phyloP scores from a whole-genome alignment of 495 filamentous ascomycete species.

The Annulohypoxylon stygium region DNA sequence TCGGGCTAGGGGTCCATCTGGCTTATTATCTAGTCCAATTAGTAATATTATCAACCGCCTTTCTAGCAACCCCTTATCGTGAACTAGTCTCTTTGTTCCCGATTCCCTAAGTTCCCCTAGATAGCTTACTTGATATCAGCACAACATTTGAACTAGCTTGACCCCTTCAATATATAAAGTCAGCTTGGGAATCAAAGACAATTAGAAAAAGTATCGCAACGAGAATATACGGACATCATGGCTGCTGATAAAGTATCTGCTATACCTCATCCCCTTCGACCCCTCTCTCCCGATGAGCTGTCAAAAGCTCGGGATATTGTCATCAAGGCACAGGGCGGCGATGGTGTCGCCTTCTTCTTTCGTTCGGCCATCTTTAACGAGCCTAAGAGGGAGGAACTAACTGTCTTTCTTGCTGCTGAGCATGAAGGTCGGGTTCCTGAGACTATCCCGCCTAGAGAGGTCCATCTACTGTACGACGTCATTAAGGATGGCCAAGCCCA shows the following conservation, averaged over 20 bases:
- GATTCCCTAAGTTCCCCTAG: neutral
- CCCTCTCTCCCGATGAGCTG: conserved; percentile 70
- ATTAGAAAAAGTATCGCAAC: neutral
- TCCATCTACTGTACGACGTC: conserved; percentile 76
- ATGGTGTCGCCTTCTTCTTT: conserved; percentile 64
- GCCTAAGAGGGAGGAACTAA: conserved; percentile 69
- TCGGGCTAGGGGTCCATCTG: conserved; percentile 20
- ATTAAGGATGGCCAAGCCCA: conserved; percentile 69
- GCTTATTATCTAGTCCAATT: conserved; percentile 25
- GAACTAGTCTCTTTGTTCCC: neutral
- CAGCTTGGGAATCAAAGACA: neutral
- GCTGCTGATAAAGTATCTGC: conserved; percentile 27
- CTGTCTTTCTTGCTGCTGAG: conserved; percentile 61
- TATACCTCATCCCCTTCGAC: conserved; percentile 69
- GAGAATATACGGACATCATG: conserved; percentile 33
- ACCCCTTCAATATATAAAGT: neutral
- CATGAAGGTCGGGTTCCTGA: conserved; percentile 56
- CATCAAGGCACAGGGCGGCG: conserved; percentile 46
- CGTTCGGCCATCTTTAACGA: conserved; percentile 74
- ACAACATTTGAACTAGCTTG: neutral
- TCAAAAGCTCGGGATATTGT: conserved; percentile 52
- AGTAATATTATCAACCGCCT: conserved; percentile 19
- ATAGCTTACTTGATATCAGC: conserved; percentile 4
- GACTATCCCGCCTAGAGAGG: conserved; percentile 68
- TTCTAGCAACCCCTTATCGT: conserved; percentile 16